Conservation (phyloP, 192 early-diverging fungal genomes). For the Coemansia sp. region DNA sequence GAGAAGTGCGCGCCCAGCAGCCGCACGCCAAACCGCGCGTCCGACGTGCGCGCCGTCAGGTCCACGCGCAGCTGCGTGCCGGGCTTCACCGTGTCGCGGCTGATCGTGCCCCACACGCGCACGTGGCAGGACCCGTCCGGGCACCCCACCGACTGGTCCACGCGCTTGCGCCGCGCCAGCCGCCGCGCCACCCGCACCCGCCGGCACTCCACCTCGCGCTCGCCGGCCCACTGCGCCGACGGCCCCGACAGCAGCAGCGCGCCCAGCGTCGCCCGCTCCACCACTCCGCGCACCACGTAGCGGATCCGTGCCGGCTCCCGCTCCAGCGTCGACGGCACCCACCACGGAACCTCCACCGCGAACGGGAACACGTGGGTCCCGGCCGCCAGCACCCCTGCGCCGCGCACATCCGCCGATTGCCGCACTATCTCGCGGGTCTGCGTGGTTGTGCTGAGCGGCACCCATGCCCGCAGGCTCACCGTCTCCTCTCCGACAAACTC, state of each 20-base stretch:
- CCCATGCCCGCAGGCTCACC: slow-evolving; percentile 40
- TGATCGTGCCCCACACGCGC: slow-evolving; percentile 33
- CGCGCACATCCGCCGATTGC: slow-evolving; percentile 7
- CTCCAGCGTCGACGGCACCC: slow-evolving; percentile 45
- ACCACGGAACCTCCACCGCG: slow-evolving; percentile 21
- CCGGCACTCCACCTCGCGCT: slow-evolving; percentile 26
- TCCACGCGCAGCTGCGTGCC: slow-evolving; percentile 37
- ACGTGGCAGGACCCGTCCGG: slow-evolving; percentile 52
- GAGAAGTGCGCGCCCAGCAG: slow-evolving; percentile 39
- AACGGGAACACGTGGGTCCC: slow-evolving; percentile 35
- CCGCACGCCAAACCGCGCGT: slow-evolving; percentile 41
- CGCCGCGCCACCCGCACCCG: slow-evolving; percentile 21
- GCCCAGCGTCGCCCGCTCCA: slow-evolving; percentile 14
- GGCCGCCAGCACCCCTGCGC: slow-evolving; percentile 15
- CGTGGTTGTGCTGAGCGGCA: slow-evolving; percentile 14
- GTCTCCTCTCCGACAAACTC: slow-evolving; percentile 41
- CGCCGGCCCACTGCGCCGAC: slow-evolving; percentile 9
- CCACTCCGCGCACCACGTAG: slow-evolving; percentile 22
- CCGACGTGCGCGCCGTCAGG: slow-evolving; percentile 35
- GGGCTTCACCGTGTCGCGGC: slow-evolving; percentile 41
- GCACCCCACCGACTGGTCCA: slow-evolving; percentile 52
- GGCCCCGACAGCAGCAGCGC: slow-evolving; percentile 1
- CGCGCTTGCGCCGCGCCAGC: slow-evolving; percentile 27
- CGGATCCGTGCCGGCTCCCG: slow-evolving; percentile 37
- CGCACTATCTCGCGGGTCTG: slow-evolving; percentile 22